Conservation (phyloP, 768 basidiomycete species). For the Phlebiopsis flavidoalba region DNA sequence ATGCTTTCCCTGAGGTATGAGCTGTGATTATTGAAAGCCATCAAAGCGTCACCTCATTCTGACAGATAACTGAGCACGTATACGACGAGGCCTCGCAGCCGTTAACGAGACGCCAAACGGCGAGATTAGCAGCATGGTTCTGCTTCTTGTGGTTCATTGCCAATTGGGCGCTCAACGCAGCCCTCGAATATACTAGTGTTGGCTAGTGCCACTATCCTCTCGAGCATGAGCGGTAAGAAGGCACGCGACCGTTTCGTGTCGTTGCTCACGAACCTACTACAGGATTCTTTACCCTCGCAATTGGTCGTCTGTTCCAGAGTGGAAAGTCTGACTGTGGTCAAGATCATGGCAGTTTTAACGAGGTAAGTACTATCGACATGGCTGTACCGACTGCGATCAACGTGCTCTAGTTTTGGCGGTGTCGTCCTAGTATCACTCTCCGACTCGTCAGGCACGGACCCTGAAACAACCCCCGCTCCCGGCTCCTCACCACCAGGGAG, state of each 20-base stretch:
- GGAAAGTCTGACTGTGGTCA: constrained; percentile 67
- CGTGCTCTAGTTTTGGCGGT: constrained; percentile 61
- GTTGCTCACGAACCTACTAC: background rate
- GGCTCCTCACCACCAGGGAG: background rate
- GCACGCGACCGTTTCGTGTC: background rate
- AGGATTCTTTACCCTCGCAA: constrained; percentile 91
- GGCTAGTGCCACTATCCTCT: constrained; percentile 88
- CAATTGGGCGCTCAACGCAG: constrained; percentile 86
- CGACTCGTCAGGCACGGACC: constrained; percentile 45
- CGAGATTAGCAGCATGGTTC: constrained; percentile 71
- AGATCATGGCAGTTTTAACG: constrained; percentile 70
- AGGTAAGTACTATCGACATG: constrained; percentile 47
- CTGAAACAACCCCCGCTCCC: background rate
- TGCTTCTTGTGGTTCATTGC: constrained; percentile 92
- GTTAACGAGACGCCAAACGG: constrained; percentile 67
- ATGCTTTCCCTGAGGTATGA: constrained; percentile 15
- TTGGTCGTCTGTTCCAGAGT: constrained; percentile 82
- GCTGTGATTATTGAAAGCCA: background rate
- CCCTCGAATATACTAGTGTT: constrained; percentile 87
- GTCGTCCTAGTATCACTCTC: constrained; percentile 87
- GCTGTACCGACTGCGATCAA: background rate
- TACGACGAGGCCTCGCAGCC: constrained; percentile 26
- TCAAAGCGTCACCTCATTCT: background rate
- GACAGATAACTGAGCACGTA: background rate
- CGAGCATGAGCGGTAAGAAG: constrained; percentile 80